These are phyloP conservation scores for Penicillium sp. DNA, from an alignment of 2,329 filamentous ascomycete genomes.

Conservation along the genomic window DNA sequence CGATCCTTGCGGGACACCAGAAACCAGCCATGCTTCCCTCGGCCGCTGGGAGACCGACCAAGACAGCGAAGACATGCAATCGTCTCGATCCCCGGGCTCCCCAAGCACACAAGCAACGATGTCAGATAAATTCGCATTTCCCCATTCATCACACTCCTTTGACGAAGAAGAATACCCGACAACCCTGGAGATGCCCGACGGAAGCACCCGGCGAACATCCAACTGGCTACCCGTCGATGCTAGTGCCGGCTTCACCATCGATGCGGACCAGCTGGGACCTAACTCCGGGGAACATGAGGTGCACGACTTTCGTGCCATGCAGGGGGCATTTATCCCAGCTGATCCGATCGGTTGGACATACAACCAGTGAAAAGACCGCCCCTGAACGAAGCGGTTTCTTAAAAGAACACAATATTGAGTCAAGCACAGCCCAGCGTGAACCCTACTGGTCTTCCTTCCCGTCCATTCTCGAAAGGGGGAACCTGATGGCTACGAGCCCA, in stretches of 20 bases:
- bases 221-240: constrained; percentile 38
- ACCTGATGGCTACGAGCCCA: background rate
- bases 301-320: constrained; percentile 9
- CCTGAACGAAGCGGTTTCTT: background rate
- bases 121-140: background rate
- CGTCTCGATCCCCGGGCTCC: background rate
- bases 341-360: background rate
- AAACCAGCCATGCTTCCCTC: constrained; percentile 20
- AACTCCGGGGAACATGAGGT: background rate
- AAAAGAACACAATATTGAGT: background rate
- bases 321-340: constrained; percentile 13
- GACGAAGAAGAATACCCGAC: constrained; percentile 20
- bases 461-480: background rate
- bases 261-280: background rate
- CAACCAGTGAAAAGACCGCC: background rate
- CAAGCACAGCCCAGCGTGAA: background rate
- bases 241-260: constrained; percentile 32
- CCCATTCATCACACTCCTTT: background rate
- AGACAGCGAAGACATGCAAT: constrained; percentile 18
- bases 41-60: constrained; percentile 25
- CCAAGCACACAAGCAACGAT: background rate
- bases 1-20: constrained; percentile 27
- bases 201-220: constrained; percentile 30
- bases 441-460: background rate
- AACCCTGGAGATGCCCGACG: constrained; percentile 37